phyloP scores from a whole-genome alignment of 2,329 filamentous ascomycete species.

The Stachybotrys elegans region DNA sequence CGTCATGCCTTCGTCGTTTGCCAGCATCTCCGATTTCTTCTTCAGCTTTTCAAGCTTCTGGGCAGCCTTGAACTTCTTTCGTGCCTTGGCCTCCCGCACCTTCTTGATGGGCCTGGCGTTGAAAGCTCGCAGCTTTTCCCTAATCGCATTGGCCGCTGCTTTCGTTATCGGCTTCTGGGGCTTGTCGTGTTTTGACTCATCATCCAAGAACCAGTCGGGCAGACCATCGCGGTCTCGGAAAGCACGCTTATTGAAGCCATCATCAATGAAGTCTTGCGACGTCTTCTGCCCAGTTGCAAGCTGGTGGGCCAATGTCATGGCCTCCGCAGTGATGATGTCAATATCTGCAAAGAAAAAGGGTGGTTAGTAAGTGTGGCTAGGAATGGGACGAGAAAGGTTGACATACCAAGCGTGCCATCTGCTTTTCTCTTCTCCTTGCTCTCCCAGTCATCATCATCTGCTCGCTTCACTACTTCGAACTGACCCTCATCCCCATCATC shows the following conservation, averaged over 20 bases:
- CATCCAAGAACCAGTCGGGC: slow-evolving; percentile 97
- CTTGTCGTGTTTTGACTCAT: slow-evolving; percentile 80
- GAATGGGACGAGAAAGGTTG: no score
- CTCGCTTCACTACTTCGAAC: slow-evolving; percentile 58
- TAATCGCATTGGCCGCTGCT: slow-evolving; percentile 84
- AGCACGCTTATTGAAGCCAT: slow-evolving; percentile 87
- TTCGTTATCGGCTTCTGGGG: slow-evolving; percentile 85
- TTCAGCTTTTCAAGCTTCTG: slow-evolving; percentile 89
- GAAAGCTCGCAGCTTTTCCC: slow-evolving; percentile 86
- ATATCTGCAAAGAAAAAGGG: no score
- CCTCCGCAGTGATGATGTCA: slow-evolving; percentile 98
- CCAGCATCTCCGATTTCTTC: slow-evolving; percentile 91
- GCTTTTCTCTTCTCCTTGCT: slow-evolving; percentile 56
- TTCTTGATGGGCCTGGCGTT: slow-evolving; percentile 99
- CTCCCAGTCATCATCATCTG: slow-evolving; percentile 59
- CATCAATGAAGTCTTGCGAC: slow-evolving; percentile 75
- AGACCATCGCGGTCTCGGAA: slow-evolving; percentile 89
- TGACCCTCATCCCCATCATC: slow-evolving; percentile 37
- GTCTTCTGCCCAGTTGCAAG: slow-evolving; percentile 83
- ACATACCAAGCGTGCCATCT: slow-evolving; percentile 57
- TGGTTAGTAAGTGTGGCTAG: no score
- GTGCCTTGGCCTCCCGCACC: slow-evolving; percentile 89
- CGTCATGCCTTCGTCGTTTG: slow-evolving; percentile 84
- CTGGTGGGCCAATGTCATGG: slow-evolving; percentile 93
- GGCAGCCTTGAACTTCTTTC: slow-evolving; percentile 95